Percentiles rank a stretch among this genome's conserved stretches.
These are phyloP conservation scores for Aspergillus calidoustus DNA, from an alignment of 2,329 filamentous ascomycete genomes.

Conservation along the genomic window DNA sequence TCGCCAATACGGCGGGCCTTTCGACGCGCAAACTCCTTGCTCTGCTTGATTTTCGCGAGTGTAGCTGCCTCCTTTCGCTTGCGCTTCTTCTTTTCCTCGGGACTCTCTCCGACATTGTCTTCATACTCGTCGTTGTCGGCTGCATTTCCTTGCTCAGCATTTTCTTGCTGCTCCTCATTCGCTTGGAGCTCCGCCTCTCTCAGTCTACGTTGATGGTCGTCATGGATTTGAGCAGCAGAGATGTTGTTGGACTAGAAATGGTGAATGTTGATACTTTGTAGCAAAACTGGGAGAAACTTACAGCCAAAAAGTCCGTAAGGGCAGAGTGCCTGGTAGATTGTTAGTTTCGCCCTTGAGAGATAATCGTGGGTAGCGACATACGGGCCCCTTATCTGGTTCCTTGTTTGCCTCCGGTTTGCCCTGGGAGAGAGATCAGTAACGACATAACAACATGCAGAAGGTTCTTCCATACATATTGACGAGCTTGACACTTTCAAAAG, in stretches of 20 bases:
- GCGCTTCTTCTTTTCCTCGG: conserved; percentile 57
- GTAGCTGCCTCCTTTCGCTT: conserved; percentile 58
- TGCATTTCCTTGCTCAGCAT: conserved; percentile 35
- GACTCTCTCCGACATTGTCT: conserved; percentile 46
- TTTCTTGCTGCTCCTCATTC: conserved; percentile 32
- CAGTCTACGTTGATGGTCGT: conserved; percentile 61
- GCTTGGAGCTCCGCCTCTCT: conserved; percentile 52
- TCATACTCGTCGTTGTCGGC: conserved; percentile 38
- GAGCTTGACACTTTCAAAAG: background rate
- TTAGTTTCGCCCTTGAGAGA: conserved; percentile 22
- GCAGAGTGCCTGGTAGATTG: conserved; percentile 60
- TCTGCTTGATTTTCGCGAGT: conserved; percentile 52
- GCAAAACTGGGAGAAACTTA: conserved; percentile 40
- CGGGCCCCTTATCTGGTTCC: conserved; percentile 50
- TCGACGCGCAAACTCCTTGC: conserved; percentile 55
- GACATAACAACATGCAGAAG: background rate
- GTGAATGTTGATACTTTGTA: background rate
- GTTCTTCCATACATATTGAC: conserved; percentile 22
- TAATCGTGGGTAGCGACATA: conserved; percentile 35
- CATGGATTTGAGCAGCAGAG: conserved; percentile 65
- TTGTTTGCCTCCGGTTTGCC: conserved; percentile 35
- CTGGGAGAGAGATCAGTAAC: conserved; percentile 25
- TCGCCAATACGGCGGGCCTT: conserved; percentile 48
- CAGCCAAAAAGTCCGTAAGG: conserved; percentile 69
- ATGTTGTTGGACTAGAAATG: conserved; percentile 64